A percentile compares a stretch with the other conserved stretches of the same genome.
Evolutionary conservation across 306 rosid species (phyloP).

Genomic region (Medicago arabica): DNA sequence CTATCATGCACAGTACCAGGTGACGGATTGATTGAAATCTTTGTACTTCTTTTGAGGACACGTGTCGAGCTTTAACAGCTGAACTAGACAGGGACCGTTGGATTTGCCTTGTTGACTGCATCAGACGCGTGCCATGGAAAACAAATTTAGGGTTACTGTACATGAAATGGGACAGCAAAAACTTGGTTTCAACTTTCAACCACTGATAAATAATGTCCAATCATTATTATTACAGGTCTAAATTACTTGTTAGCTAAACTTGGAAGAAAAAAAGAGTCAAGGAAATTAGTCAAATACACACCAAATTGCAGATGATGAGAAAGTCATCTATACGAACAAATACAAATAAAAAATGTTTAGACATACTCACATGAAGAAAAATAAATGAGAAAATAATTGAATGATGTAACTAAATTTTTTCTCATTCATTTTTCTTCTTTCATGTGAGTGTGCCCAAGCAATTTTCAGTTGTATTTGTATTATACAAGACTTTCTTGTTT

Average conservation of each 20-base stretch:
- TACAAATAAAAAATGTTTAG: no score
- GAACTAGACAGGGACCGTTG: not conserved
- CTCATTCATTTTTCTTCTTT: no score
- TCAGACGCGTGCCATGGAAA: conserved; percentile 37
- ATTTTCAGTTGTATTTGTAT: no score
- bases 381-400: no score
- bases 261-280: no score
- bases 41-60: not conserved
- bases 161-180: not conserved
- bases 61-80: conserved; percentile 18
- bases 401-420: no score
- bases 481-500: no score
- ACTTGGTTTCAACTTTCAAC: conserved; percentile 23
- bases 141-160: conserved; percentile 4
- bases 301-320: not conserved
- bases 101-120: not conserved
- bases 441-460: no score
- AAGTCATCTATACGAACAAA: no score
- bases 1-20: conserved; percentile 27
- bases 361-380: no score
- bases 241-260: no score
- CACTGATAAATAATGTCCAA: conserved; percentile 20
- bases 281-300: no score
- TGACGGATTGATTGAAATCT: conserved; percentile 44
- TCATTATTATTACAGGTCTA: not conserved